Base-by-base conservation (phyloP, 2,329 filamentous ascomycete genomes). In the Colletotrichum kahawae region DNA sequence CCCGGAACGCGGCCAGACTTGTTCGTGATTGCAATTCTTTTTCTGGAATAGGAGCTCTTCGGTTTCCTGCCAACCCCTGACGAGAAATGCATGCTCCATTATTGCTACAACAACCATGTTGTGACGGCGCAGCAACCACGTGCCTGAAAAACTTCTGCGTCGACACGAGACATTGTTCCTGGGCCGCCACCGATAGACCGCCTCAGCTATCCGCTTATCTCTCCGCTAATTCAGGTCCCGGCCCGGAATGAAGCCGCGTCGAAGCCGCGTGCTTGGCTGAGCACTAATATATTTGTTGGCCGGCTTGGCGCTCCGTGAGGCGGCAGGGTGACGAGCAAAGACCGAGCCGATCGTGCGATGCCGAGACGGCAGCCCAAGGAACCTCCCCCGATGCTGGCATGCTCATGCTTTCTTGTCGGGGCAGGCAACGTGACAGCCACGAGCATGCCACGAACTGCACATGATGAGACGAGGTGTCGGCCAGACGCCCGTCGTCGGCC, bases 401-500 rank as follows among this genome's bases (percentile, higher is more conserved):
- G 18, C 31, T 24, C 12, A 62, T 33, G 62, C 16, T 36, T 31
- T 21, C 33, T 21, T 13, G 34, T 65, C 62, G 27, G 29, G 18
- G n/a, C 48, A 56, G 38, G 64, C 64, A 67, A 34, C 12, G 48
- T 51, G 43, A 21, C 43, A 51, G 43, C 43, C 43, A 51, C 43
- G 43, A 51, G 43, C 43, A 21, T 51, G 43, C 43, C 43, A 51
- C 43, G 43, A 51, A 51, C 43, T 51, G 29, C n/a, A n/a, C 36
- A 56, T 67, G 43, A 36, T n/a, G n/a, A 34, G n/a, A 67, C 43
- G 43, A 51, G 92, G 92, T 8, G 91, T 94, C 51, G 92, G 92
- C 21, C 91, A 93, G 80, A 93, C 92, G 0, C 90, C 91, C 6
- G 92, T 93, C 7, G 91, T 93, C 48, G 92, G 90, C 0, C 93